phyloP scores from a whole-genome alignment of 192 early-diverging fungal species.

The Endogone sp. region DNA sequence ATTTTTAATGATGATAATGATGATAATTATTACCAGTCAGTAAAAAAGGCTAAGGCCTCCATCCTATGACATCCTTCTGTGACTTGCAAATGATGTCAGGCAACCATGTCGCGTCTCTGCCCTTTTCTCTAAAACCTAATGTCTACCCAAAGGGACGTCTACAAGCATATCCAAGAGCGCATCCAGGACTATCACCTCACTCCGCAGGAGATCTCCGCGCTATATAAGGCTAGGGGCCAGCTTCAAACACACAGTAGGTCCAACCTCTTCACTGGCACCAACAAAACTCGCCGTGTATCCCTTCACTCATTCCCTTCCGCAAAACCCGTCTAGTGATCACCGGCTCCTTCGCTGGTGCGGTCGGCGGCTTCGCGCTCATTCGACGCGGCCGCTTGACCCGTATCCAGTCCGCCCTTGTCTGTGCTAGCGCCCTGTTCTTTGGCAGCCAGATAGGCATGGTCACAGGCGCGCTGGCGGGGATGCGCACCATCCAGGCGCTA shows the following conservation, averaged over 20 bases:
- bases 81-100: not conserved
- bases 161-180: conserved; percentile 10
- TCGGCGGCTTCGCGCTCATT: conserved; percentile 18
- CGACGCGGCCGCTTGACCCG: conserved; percentile 17
- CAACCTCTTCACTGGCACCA: not conserved
- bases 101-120: too few relatives aligned
- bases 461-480: conserved; percentile 22
- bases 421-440: conserved; percentile 27
- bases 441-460: conserved; percentile 33
- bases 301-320: not conserved
- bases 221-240: conserved; percentile 20
- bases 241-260: conserved; percentile 24
- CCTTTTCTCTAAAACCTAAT: too few relatives aligned
- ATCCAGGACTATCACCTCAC: conserved; percentile 20
- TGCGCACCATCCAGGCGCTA: conserved; percentile 19
- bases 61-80: too few relatives aligned
- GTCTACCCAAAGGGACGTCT: conserved; percentile 1
- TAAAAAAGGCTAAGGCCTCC: too few relatives aligned
- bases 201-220: conserved; percentile 22
- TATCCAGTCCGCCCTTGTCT: conserved; percentile 13
- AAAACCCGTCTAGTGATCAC: conserved; percentile 12
- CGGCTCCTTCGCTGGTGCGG: conserved; percentile 22
- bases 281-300: not conserved
- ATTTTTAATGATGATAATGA: too few relatives aligned
- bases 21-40: too few relatives aligned